These are phyloP conservation scores for Kingdonia uniflora DNA, from an alignment of 164 flowering plant species.

Conservation along the genomic window DNA sequence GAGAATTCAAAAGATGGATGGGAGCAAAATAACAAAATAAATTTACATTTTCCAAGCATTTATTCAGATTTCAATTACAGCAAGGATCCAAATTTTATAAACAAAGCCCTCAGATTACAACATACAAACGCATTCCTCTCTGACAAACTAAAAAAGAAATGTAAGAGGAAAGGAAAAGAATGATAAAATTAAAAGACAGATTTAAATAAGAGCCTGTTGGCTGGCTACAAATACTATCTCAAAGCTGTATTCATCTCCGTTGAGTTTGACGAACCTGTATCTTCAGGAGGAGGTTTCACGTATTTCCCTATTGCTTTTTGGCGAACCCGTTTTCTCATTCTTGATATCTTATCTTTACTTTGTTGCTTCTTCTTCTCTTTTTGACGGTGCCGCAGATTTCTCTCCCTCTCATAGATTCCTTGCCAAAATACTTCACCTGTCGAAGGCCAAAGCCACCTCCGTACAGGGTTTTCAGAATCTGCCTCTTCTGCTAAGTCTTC, in stretches of 20 bases:
- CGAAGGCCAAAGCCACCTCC: conserved; percentile 83
- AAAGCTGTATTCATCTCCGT: conserved; percentile 12
- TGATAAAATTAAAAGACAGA: conserved; percentile 7
- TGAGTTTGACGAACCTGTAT: conserved; percentile 21
- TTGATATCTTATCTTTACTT: conserved; percentile 53
- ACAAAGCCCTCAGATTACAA: conserved; percentile 14
- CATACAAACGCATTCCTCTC: conserved; percentile 16
- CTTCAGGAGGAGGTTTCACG: conserved; percentile 74
- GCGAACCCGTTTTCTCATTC: conserved; percentile 44
- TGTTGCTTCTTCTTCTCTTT: conserved; percentile 57
- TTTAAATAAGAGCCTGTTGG: conserved; percentile 7
- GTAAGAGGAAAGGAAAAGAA: neutral
- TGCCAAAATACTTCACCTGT: conserved; percentile 94
- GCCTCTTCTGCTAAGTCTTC: conserved; percentile 91
- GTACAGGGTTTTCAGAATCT: conserved; percentile 44
- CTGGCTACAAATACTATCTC: too few species aligned
- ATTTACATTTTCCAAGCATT: conserved; percentile 18
- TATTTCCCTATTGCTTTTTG: conserved; percentile 77
- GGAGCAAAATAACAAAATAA: conserved; percentile 5
- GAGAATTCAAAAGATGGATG: neutral
- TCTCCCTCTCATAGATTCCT: conserved; percentile 76
- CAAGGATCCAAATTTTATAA: conserved; percentile 29
- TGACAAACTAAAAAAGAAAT: conserved; percentile 16
- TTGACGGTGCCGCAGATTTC: conserved; percentile 32
- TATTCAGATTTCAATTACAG: conserved; percentile 12